Base-by-base conservation (phyloP, 768 basidiomycete species). In the Pleurotus djamor region DNA sequence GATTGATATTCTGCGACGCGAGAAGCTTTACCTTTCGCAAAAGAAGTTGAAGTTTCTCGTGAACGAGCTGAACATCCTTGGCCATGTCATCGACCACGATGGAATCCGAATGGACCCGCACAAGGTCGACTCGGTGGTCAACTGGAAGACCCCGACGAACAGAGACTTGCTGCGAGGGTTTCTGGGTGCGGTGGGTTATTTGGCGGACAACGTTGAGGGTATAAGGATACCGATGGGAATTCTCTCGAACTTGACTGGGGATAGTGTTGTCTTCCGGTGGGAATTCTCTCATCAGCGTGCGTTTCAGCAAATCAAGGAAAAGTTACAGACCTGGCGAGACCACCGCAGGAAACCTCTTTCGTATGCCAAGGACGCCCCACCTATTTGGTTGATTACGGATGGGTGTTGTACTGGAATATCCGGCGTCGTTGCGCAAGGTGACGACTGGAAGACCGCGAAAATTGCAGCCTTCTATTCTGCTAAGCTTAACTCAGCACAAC, bases 181-280 rank as follows among this genome's bases (percentile, higher is more conserved):
- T 56, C 59, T 74, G 0, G 73, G 75, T 17, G 62, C 69, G 4
- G 73, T 73, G 7, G 67, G 71, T 0, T 76, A 69, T 58, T 60
- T 71, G 1, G 68, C 71, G 2, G 60, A 63, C 57, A 65, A 67
- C 48, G 61, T 66, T 17, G 38, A 36, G 4, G 55, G 56, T 1
- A 61, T 72, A 9, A 50, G 67, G 3, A 68, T 69, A 13, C 71
- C 69, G 2, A 68, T 74, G 66, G 68, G 62, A 1, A 57, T 67
- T 2, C 58, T 76, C 14, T 65, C 14, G 16, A 48, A 17, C 2
- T 21, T 65, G 12, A 63, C 52, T 1, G 60, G 62, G 14, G 57
- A 65, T 17, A 49, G 14, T 8, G 52, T 60, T 13, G 48, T 52
- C n/a, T 65, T 65, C 35, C 9, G 38, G 8, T 65, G 64, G 62